Conservation (phyloP, 2,329 filamentous ascomycete species). For the Calonectria pseudoturangicola region DNA sequence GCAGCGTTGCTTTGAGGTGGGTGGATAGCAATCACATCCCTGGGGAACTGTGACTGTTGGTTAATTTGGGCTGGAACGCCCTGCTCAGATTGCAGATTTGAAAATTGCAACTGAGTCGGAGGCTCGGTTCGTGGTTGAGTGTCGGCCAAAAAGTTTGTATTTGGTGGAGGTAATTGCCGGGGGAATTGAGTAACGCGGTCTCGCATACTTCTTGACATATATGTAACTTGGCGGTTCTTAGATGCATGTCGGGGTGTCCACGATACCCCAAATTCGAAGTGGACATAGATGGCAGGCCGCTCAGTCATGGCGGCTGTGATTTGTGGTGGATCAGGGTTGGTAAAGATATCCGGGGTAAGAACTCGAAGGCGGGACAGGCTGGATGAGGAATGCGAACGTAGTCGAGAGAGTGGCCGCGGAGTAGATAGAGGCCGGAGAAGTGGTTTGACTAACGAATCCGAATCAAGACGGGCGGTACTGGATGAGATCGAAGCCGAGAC, state of each 20-base stretch:
- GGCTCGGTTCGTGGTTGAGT: conserved; percentile 26
- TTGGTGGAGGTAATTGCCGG: conserved; percentile 66
- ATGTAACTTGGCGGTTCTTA: conserved; percentile 67
- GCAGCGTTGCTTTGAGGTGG: conserved; percentile 10
- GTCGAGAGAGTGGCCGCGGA: conserved; percentile 1
- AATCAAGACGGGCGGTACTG: conserved; percentile 7
- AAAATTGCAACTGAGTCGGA: background rate
- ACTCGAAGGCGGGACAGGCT: conserved; percentile 7
- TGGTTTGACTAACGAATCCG: conserved; percentile 9
- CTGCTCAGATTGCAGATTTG: background rate
- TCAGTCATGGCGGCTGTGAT: conserved; percentile 48
- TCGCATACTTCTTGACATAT: conserved; percentile 67
- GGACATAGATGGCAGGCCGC: conserved; percentile 65
- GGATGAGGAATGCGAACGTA: conserved; percentile 26
- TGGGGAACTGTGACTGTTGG: conserved; percentile 19
- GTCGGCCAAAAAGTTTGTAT: conserved; percentile 65
- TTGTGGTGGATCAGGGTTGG: background rate
- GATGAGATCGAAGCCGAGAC: conserved; percentile 3
- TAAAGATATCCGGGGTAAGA: conserved; percentile 19
- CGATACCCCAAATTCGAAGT: conserved; percentile 72
- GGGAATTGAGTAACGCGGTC: conserved; percentile 65
- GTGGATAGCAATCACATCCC: conserved; percentile 20
- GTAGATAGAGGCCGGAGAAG: conserved; percentile 29
- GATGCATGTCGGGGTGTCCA: conserved; percentile 66
- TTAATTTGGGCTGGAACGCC: conserved; percentile 4